Conservation (phyloP, 2,329 filamentous ascomycete species). For the Penicillium capsulatum region DNA sequence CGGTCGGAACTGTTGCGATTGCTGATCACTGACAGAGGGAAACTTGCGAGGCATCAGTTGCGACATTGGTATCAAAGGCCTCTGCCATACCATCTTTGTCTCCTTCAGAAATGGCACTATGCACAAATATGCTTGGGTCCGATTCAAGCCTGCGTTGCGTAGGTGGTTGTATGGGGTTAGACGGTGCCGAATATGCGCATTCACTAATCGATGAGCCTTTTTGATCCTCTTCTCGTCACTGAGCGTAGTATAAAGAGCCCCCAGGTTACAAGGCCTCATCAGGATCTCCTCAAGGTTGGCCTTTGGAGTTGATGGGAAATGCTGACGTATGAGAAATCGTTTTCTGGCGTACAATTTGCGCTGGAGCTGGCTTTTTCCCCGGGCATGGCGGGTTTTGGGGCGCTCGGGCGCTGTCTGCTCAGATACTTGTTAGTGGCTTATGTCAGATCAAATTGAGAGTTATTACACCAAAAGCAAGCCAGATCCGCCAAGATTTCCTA, state of each 20-base stretch:
- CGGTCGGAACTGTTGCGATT: no score
- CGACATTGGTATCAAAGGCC: no score
- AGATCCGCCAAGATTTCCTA: no score
- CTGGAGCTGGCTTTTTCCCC: no score
- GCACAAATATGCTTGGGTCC: constrained; percentile 28
- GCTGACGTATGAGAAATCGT: constrained; percentile 23
- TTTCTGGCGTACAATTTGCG: constrained; percentile 26
- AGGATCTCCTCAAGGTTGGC: constrained; percentile 32
- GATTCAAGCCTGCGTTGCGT: constrained; percentile 23
- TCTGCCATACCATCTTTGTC: constrained; percentile 26
- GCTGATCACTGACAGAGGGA: no score
- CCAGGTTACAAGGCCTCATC: constrained; percentile 40
- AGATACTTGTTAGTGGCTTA: no score
- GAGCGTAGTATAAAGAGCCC: constrained; percentile 38
- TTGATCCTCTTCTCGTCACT: constrained; percentile 25
- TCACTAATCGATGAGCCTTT: constrained; percentile 39
- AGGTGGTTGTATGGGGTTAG: constrained; percentile 41
- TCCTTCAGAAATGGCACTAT: constrained; percentile 30
- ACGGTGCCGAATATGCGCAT: constrained; percentile 43
- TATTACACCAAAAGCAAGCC: no score
- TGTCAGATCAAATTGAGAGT: no score
- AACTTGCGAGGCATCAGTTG: no score
- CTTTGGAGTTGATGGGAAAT: constrained; percentile 40
- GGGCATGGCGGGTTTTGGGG: no score
- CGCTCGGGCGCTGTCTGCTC: no score